phyloP scores from a whole-genome alignment of 2,329 filamentous ascomycete genomes.

The Phyllosticta capitalensis region DNA sequence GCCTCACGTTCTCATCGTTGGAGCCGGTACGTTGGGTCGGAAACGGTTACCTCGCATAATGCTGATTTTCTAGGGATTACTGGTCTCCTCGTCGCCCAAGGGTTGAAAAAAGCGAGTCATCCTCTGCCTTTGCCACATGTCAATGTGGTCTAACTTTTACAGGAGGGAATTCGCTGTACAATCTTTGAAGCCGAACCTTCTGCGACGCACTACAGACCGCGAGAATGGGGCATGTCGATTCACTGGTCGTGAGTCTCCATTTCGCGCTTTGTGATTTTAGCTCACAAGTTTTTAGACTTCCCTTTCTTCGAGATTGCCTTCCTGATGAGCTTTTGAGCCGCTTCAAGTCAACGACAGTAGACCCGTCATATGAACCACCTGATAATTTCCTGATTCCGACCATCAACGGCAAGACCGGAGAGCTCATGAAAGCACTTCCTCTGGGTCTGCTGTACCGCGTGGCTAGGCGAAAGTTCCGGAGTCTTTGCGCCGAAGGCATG shows the following conservation, averaged over 20 bases:
- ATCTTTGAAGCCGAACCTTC: constrained; percentile 12
- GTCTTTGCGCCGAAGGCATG: background rate
- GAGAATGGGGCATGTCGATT: constrained; percentile 16
- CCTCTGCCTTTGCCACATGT: background rate
- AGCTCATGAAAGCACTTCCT: constrained; percentile 9
- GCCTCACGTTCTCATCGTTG: constrained; percentile 7
- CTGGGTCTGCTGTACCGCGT: constrained; percentile 4
- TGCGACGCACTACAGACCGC: constrained; percentile 4
- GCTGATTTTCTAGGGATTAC: constrained; percentile 13
- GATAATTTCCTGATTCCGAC: constrained; percentile 10
- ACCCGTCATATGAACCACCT: constrained; percentile 11
- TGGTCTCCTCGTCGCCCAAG: constrained; percentile 33
- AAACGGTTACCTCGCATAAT: background rate
- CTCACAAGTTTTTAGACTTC: background rate
- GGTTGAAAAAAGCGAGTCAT: constrained; percentile 29
- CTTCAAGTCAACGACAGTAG: background rate
- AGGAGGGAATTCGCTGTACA: constrained; percentile 13
- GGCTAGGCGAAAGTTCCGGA: background rate
- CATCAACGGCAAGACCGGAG: constrained; percentile 15
- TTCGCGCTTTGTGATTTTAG: background rate
- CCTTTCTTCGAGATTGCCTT: constrained; percentile 8
- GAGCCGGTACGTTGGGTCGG: constrained; percentile 6
- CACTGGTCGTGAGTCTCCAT: constrained; percentile 11
- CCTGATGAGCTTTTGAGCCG: constrained; percentile 12
- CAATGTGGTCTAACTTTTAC: background rate